These are phyloP conservation scores for Balakata baccata DNA, from an alignment of 345 rosid genomes.

Conservation along the genomic window DNA sequence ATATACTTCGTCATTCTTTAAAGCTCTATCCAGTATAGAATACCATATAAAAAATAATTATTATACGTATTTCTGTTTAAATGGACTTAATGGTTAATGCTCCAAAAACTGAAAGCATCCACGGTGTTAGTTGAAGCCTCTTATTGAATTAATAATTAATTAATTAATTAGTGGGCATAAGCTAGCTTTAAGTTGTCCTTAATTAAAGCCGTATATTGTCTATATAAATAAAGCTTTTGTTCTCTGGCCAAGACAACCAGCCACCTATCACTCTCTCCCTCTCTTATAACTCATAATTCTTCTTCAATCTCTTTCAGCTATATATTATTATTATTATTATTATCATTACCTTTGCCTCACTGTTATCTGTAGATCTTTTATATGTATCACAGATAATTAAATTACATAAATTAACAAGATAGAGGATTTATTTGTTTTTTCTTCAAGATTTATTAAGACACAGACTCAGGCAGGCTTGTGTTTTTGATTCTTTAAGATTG, in stretches of 20 bases:
- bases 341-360: not conserved
- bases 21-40: too few relatives aligned
- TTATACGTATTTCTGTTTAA: too few relatives aligned
- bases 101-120: not conserved
- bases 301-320: not conserved
- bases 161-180: too few relatives aligned
- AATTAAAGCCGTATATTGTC: too few relatives aligned
- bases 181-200: too few relatives aligned
- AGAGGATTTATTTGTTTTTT: too few relatives aligned
- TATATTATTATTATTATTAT: not conserved
- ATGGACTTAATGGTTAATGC: not conserved
- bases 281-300: not conserved
- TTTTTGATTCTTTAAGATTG: too few relatives aligned
- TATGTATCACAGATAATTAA: not conserved
- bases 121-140: conserved; percentile 10
- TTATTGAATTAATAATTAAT: not conserved
- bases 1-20: too few relatives aligned
- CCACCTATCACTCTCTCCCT: not conserved
- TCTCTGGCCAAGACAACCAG: not conserved
- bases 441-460: not conserved
- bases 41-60: too few relatives aligned
- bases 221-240: not conserved
- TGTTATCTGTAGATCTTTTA: not conserved
- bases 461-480: too few relatives aligned
- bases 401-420: not conserved